A percentile compares a stretch with the other conserved stretches of the same genome.
Conservation (phyloP, 1,284 basidiomycete genomes). For the Sphagnurus paluster region DNA sequence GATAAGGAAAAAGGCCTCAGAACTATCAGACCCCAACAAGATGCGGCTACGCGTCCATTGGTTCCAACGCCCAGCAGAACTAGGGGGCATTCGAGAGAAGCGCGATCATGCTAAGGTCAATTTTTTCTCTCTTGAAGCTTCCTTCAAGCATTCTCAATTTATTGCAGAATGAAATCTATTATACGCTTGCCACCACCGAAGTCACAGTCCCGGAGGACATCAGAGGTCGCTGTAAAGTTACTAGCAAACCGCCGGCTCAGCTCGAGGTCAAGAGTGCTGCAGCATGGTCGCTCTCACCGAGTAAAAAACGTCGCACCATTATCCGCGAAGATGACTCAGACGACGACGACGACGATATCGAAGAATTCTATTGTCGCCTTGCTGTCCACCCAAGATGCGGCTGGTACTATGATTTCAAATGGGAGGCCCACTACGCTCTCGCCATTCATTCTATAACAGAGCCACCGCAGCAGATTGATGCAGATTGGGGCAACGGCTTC, state of each 20-base stretch:
- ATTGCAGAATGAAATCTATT: constrained; percentile 69
- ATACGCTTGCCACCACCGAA: constrained; percentile 49
- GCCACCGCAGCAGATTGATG: constrained; percentile 12
- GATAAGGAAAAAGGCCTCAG: constrained; percentile 28
- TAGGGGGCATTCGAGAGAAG: constrained; percentile 56
- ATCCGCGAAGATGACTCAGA: constrained; percentile 15
- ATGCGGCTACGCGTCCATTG: constrained; percentile 66
- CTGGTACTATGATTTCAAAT: constrained; percentile 61
- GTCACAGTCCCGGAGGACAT: constrained; percentile 52
- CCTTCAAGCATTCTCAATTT: constrained; percentile 2
- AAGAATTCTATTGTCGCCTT: constrained; percentile 52
- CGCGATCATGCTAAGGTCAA: constrained; percentile 57
- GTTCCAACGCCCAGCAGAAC: constrained; percentile 65
- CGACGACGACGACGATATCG: constrained; percentile 14
- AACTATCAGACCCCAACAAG: constrained; percentile 26
- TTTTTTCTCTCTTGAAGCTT: constrained; percentile 5
- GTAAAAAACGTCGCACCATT: constrained; percentile 14
- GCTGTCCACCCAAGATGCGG: constrained; percentile 61
- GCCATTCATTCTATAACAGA: constrained; percentile 31
- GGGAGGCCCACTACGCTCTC: constrained; percentile 46
- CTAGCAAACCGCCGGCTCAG: constrained; percentile 24
- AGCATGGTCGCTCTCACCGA: constrained; percentile 19
- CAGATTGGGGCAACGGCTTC: constrained; percentile 17
- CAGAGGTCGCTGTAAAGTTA: constrained; percentile 51
- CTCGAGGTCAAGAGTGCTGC: constrained; percentile 12